Conservation (phyloP, 805 yeast species). For the Metschnikowia sp. region DNA sequence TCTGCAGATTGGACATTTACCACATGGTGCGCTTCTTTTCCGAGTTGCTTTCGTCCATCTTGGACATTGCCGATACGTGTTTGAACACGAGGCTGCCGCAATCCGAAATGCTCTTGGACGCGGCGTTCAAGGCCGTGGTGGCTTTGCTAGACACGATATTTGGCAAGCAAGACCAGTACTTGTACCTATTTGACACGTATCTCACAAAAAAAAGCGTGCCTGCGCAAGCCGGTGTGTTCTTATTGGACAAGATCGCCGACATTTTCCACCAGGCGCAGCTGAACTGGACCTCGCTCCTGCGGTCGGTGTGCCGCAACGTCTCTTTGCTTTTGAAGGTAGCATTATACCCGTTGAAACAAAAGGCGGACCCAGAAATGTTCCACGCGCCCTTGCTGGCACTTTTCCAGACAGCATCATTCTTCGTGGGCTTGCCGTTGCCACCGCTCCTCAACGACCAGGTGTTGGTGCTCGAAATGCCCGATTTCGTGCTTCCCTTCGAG, state of each 20-base stretch:
- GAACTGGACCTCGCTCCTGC: constrained; percentile 60
- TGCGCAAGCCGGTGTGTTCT: constrained; percentile 50
- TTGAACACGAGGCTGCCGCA: constrained; percentile 21
- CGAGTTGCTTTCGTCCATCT: constrained; percentile 43
- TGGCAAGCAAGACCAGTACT: constrained; percentile 64
- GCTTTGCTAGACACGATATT: constrained; percentile 60
- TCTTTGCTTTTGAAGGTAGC: constrained; percentile 47
- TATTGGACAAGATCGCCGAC: constrained; percentile 45
- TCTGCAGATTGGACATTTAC: constrained; percentile 52
- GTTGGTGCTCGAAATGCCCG: constrained; percentile 57
- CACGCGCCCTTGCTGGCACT: constrained; percentile 29
- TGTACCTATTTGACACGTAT: constrained; percentile 53
- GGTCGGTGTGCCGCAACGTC: constrained; percentile 61
- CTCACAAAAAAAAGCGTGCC: constrained; percentile 32
- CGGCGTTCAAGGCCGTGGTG: constrained; percentile 52
- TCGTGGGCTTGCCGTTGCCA: constrained; percentile 46
- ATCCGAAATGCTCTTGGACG: constrained; percentile 31
- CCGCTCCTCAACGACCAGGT: constrained; percentile 58
- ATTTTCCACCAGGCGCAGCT: constrained; percentile 47
- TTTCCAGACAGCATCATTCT: constrained; percentile 40
- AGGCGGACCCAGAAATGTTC: constrained; percentile 20
- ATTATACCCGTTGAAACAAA: constrained; percentile 21
- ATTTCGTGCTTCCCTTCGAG: constrained; percentile 48
- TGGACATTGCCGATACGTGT: constrained; percentile 29
- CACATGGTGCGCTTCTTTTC: constrained; percentile 60